A percentile compares a stretch with the other conserved stretches of the same genome.
phyloP scores from a whole-genome alignment of 2,329 filamentous ascomycete species.

The Clonostachys byssicola region DNA sequence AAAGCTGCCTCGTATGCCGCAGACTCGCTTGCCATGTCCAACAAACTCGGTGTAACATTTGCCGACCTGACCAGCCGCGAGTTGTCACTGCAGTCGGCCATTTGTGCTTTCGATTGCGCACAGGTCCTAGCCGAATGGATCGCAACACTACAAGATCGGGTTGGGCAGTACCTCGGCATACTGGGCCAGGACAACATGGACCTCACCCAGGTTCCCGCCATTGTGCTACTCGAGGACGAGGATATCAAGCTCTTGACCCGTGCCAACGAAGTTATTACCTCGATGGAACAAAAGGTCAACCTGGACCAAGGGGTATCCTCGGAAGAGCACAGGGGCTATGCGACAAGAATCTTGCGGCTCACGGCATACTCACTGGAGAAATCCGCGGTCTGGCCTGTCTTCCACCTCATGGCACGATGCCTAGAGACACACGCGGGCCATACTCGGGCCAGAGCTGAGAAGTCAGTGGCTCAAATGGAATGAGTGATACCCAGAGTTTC shows the following conservation, averaged over 20 bases:
- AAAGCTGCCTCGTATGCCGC: constrained; percentile 96
- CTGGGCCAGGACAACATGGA: constrained; percentile 81
- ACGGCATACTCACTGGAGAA: constrained; percentile 86
- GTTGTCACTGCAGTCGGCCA: constrained; percentile 81
- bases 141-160: constrained; percentile 85
- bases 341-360: constrained; percentile 77
- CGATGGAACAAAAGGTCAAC: constrained; percentile 76
- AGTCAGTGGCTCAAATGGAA: constrained; percentile 24
- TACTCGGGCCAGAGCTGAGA: constrained; percentile 47
- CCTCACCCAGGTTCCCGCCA: constrained; percentile 72
- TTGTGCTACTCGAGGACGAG: constrained; percentile 89
- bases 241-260: constrained; percentile 82
- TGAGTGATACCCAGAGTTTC: not conserved
- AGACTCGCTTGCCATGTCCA: constrained; percentile 84
- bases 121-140: constrained; percentile 95
- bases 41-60: constrained; percentile 81
- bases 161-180: constrained; percentile 85
- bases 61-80: constrained; percentile 80
- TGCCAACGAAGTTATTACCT: constrained; percentile 72
- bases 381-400: constrained; percentile 82
- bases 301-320: constrained; percentile 44
- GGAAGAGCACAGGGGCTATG: constrained; percentile 68
- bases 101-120: constrained; percentile 91
- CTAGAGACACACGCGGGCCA: constrained; percentile 50
- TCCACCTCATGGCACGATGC: constrained; percentile 49